Conservation (phyloP, 73 alveolate species). For the Blepharisma stoltei region DNA sequence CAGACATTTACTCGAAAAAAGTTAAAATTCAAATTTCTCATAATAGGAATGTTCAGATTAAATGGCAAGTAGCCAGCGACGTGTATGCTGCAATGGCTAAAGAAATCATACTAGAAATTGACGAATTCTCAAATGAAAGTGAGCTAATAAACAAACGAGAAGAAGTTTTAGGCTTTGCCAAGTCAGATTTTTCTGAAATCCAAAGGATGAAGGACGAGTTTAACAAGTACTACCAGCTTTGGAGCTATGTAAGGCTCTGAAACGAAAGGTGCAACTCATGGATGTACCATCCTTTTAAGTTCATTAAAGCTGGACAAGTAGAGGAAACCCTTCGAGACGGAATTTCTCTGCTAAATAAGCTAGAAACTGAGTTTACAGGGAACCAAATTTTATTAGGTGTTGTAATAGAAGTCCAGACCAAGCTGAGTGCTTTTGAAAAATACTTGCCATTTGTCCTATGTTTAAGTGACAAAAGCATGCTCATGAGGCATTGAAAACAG, state of each 20-base stretch:
- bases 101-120: neutral
- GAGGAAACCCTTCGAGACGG: neutral
- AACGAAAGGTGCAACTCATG: neutral
- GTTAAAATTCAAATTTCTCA: too few relatives aligned
- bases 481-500: slow-evolving; percentile 2
- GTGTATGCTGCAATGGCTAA: neutral
- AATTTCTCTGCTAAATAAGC: neutral
- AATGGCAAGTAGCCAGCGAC: too few relatives aligned
- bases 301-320: slow-evolving; percentile 1
- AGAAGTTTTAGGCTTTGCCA: neutral
- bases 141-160: neutral
- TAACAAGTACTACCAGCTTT: neutral
- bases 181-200: slow-evolving; percentile 15
- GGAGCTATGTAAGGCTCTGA: neutral
- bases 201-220: neutral
- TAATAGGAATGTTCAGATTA: too few relatives aligned
- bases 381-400: neutral
- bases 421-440: slow-evolving; percentile 11
- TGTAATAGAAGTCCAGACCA: neutral
- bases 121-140: slow-evolving; percentile 6
- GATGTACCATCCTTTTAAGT: neutral
- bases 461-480: neutral
- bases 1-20: too few relatives aligned
- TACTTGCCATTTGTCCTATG: slow-evolving; percentile 5
- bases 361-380: neutral